These are phyloP conservation scores for Saccharum officinarum DNA, from an alignment of 176 grass and related monocot species.

Conservation along the genomic window DNA sequence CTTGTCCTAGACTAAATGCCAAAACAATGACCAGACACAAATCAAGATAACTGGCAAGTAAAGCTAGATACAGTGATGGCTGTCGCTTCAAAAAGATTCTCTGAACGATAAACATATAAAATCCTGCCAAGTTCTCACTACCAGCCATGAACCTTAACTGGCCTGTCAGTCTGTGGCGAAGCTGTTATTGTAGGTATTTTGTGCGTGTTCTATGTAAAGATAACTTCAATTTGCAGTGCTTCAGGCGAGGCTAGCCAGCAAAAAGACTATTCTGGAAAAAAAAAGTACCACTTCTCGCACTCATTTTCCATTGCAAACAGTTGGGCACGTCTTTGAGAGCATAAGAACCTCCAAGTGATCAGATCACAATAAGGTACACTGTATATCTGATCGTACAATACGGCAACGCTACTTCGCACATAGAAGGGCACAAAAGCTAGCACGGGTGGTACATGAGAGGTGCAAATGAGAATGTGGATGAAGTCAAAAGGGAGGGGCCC, in stretches of 20 bases:
- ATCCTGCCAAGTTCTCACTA: not conserved
- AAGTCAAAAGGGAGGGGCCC: too few relatives aligned
- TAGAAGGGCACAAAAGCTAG: conserved; percentile 9
- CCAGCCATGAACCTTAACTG: not conserved
- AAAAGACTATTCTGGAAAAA: conserved; percentile 30
- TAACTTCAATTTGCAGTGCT: not conserved
- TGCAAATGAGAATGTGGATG: too few relatives aligned
- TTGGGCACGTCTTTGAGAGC: not conserved
- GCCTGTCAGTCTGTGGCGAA: not conserved
- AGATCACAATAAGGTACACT: conserved; percentile 23
- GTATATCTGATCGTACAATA: not conserved
- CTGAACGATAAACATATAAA: not conserved
- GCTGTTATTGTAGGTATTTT: not conserved
- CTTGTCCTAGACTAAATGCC: conserved; percentile 10
- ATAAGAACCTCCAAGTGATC: not conserved
- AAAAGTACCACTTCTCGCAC: not conserved
- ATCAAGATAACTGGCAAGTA: conserved; percentile 11
- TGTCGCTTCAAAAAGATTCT: conserved; percentile 7
- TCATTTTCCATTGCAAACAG: conserved; percentile 10
- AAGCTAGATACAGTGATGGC: conserved; percentile 27
- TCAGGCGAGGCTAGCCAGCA: not conserved
- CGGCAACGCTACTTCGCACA: not conserved
- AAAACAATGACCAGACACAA: conserved; percentile 9
- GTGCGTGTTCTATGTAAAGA: not conserved
- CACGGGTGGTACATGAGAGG: conserved; percentile 28